A percentile compares a stretch with the other conserved stretches of the same genome.
Evolutionary conservation across 2,329 filamentous ascomycete species (phyloP).

Genomic region (Colletotrichum liaoningense): DNA sequence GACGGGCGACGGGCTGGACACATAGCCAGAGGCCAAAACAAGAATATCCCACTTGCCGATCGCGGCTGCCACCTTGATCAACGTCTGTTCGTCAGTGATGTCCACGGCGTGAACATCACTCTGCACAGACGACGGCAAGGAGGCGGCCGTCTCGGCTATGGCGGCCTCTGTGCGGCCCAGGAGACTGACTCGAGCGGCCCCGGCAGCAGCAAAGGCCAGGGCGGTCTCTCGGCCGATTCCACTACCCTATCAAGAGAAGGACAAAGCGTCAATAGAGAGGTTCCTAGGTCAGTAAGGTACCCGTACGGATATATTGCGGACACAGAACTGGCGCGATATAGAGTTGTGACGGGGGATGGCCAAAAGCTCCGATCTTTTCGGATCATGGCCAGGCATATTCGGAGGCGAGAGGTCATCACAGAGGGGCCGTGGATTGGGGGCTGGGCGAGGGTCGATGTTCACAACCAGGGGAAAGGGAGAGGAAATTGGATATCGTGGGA

Average conservation of each 20-base stretch:
- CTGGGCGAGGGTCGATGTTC: not conserved
- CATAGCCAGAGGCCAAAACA: conserved; percentile 34
- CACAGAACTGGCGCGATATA: not conserved
- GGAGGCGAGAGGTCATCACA: not conserved
- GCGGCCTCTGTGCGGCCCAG: conserved; percentile 48
- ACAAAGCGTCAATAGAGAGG: not conserved
- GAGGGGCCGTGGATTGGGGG: not conserved
- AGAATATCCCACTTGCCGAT: conserved; percentile 37
- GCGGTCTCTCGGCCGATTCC: conserved; percentile 77
- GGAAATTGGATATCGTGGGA: conserved; percentile 40
- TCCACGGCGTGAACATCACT: conserved; percentile 14
- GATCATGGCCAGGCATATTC: not conserved
- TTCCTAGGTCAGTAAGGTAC: not conserved
- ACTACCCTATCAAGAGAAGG: conserved; percentile 15
- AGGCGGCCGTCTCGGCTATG: conserved; percentile 40
- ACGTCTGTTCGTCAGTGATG: conserved; percentile 17
- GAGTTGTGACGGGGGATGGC: not conserved
- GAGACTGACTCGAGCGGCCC: conserved; percentile 51
- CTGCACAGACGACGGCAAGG: conserved; percentile 36
- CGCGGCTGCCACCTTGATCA: conserved; percentile 22
- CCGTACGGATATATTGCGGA: not conserved
- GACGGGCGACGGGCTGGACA: conserved; percentile 33
- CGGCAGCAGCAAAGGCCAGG: conserved; percentile 62
- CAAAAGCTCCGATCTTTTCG: not conserved
- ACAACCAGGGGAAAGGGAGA: not conserved